These are phyloP conservation scores for Geotrichum klebahnii DNA, from an alignment of 1,139 yeast genomes.

Conservation along the genomic window DNA sequence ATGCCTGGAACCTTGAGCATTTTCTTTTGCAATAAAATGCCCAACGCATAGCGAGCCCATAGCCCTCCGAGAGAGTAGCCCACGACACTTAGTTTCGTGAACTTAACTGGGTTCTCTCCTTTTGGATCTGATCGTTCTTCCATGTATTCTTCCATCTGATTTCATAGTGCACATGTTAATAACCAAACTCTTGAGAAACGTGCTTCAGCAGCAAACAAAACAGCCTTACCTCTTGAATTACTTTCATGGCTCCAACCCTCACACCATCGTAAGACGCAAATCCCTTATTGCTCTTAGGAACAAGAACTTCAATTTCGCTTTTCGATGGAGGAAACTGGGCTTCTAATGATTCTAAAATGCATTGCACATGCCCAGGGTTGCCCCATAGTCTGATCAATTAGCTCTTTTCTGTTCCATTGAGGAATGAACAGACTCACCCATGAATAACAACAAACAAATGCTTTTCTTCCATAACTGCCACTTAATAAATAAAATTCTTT, in stretches of 20 bases:
- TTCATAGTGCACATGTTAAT: neutral
- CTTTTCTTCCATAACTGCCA: constrained; percentile 22
- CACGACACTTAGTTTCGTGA: constrained; percentile 44
- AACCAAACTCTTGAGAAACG: no score
- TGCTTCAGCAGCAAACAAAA: no score
- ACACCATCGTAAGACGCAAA: constrained; percentile 87
- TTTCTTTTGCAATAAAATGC: constrained; percentile 33
- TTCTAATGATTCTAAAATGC: constrained; percentile 53
- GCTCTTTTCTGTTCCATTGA: neutral
- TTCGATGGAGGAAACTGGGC: constrained; percentile 39
- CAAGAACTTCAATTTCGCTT: constrained; percentile 52
- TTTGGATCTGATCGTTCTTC: constrained; percentile 4
- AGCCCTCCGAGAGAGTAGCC: constrained; percentile 58
- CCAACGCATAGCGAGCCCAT: constrained; percentile 61
- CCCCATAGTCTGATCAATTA: constrained; percentile 60
- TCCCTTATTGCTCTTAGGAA: constrained; percentile 67
- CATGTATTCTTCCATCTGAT: constrained; percentile 10
- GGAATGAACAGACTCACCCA: constrained; percentile 58
- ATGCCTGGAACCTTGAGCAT: constrained; percentile 11
- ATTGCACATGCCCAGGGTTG: constrained; percentile 64
- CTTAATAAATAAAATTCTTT: no score
- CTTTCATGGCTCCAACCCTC: constrained; percentile 62
- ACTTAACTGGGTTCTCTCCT: constrained; percentile 24
- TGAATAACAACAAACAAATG: constrained; percentile 80
- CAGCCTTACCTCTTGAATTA: constrained; percentile 53